These are phyloP conservation scores for Trametes meyenii DNA, from an alignment of 768 basidiomycete species.

Conservation along the genomic window DNA sequence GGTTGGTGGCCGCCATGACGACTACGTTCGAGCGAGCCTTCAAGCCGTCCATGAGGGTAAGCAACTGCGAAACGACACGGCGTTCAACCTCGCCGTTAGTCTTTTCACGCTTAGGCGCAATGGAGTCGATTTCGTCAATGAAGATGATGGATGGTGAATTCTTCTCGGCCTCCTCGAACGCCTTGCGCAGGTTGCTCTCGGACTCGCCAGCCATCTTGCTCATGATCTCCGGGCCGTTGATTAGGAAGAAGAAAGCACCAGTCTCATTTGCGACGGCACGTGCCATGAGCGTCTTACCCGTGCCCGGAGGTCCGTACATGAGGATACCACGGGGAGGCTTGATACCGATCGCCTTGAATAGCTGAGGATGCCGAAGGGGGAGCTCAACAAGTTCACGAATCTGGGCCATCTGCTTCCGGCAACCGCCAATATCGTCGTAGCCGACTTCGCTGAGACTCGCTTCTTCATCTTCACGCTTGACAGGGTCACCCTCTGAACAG, in stretches of 20 bases:
- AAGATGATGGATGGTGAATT: conserved; percentile 99
- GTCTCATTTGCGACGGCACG: conserved; percentile 99
- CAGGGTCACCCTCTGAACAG: conserved; percentile 98
- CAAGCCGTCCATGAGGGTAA: conserved; percentile 98
- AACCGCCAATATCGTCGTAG: conserved; percentile 99
- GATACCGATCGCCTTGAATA: conserved; percentile 99
- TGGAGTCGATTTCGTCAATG: conserved; percentile 99
- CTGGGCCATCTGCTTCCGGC: conserved; percentile 99
- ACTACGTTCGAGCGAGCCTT: conserved; percentile 99
- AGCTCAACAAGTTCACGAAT: conserved; percentile 99
- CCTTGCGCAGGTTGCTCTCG: conserved; percentile 96
- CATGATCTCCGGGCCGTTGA: conserved; percentile 99
- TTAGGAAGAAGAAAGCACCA: conserved; percentile 99
- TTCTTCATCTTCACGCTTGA: conserved; percentile 99
- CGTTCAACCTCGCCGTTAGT: conserved; percentile 99
- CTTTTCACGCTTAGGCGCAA: conserved; percentile 99
- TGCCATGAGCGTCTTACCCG: conserved; percentile 99
- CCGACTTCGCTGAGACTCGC: conserved; percentile 95
- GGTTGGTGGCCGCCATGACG: conserved; percentile 99
- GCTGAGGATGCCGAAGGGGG: conserved; percentile 95
- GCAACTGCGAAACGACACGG: conserved; percentile 96
- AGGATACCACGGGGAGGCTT: conserved; percentile 99
- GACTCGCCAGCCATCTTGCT: conserved; percentile 99
- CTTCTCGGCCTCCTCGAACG: conserved; percentile 99
- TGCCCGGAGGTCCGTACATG: conserved; percentile 98